phyloP scores from a whole-genome alignment of 1,284 basidiomycete genomes.

The Cerrena zonata region DNA sequence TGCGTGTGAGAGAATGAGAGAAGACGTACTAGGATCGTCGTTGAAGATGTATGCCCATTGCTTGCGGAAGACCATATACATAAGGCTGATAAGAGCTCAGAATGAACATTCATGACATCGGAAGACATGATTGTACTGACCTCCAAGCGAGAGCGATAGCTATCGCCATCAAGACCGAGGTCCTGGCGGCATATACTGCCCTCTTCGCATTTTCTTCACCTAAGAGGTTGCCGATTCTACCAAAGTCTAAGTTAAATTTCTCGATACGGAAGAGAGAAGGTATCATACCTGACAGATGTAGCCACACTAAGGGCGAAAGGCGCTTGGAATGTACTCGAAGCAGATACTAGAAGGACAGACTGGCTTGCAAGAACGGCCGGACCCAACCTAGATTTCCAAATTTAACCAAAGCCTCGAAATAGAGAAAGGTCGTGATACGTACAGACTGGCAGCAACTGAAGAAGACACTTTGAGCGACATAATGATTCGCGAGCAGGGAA shows the following conservation, averaged over 20 bases:
- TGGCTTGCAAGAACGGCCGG: constrained; percentile 65
- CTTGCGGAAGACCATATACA: constrained; percentile 69
- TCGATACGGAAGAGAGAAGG: constrained; percentile 1
- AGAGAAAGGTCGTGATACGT: constrained; percentile 20
- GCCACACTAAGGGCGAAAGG: constrained; percentile 80
- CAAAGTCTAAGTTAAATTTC: neutral
- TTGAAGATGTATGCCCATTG: constrained; percentile 84
- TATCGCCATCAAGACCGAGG: constrained; percentile 58
- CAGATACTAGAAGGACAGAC: constrained; percentile 68
- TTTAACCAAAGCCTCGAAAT: neutral
- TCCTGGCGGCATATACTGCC: constrained; percentile 59
- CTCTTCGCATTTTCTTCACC: constrained; percentile 67
- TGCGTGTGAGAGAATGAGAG: neutral
- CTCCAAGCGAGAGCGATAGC: constrained; percentile 55
- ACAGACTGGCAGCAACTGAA: constrained; percentile 56
- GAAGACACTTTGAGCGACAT: constrained; percentile 10
- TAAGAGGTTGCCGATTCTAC: constrained; percentile 75
- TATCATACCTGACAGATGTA: constrained; percentile 68
- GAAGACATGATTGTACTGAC: constrained; percentile 30
- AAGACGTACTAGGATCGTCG: constrained; percentile 55
- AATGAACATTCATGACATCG: neutral
- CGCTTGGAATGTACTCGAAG: constrained; percentile 78
- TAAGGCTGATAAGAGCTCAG: constrained; percentile 43
- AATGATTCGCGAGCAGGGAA: too few species aligned
- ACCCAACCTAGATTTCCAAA: constrained; percentile 37